phyloP scores from a whole-genome alignment of 345 rosid species.

The Hibiscus trionum region DNA sequence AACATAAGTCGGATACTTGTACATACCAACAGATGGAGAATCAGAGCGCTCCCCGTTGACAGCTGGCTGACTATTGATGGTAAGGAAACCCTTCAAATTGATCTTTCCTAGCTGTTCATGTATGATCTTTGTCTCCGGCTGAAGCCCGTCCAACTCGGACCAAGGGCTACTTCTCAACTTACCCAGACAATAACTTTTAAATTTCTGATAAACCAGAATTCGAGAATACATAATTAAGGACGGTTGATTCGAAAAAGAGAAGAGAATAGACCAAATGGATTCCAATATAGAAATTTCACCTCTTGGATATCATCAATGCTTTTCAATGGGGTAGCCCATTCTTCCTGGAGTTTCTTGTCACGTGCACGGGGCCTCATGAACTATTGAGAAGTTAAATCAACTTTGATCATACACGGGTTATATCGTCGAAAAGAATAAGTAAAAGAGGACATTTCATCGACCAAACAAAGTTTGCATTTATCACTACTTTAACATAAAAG shows the following conservation, averaged over 20 bases:
- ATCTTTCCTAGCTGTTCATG: slow-evolving; percentile 75
- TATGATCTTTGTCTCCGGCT: slow-evolving; percentile 90
- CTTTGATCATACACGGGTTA: slow-evolving; percentile 3
- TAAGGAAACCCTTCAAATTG: slow-evolving; percentile 80
- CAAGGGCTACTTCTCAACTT: slow-evolving; percentile 84
- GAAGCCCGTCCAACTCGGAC: slow-evolving; percentile 94
- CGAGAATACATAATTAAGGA: slow-evolving; percentile 11
- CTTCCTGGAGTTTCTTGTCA: slow-evolving; percentile 84
- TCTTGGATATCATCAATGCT: slow-evolving; percentile 69
- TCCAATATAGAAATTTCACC: slow-evolving; percentile 31
- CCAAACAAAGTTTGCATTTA: neutral
- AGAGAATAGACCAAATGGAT: neutral
- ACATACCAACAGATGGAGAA: slow-evolving; percentile 72
- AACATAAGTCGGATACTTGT: neutral
- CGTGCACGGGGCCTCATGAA: slow-evolving; percentile 79
- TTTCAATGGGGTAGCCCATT: slow-evolving; percentile 75
- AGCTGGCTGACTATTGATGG: slow-evolving; percentile 96
- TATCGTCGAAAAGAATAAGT: neutral
- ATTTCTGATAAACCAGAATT: slow-evolving; percentile 54
- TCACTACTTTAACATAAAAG: neutral
- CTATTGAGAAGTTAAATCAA: slow-evolving; percentile 23
- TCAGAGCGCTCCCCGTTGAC: slow-evolving; percentile 85
- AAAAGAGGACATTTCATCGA: neutral
- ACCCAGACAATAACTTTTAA: slow-evolving; percentile 70
- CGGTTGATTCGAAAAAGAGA: neutral